Conservation (phyloP, 345 rosid genomes). For the Sonneratia alba region DNA sequence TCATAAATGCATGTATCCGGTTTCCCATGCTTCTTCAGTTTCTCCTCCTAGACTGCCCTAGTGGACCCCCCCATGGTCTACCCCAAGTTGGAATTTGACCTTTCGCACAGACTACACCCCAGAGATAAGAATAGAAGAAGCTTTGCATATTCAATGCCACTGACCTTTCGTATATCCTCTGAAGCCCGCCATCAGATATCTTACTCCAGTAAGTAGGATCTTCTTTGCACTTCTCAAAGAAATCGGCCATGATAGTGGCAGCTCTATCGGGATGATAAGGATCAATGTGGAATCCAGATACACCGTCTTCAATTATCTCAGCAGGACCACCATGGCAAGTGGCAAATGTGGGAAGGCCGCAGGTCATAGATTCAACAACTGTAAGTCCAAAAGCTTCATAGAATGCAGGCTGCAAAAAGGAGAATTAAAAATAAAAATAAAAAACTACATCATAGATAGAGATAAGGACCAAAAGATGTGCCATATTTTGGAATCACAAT, state of each 20-base stretch:
- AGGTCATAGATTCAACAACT: slow-evolving; percentile 97
- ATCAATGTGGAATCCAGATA: slow-evolving; percentile 89
- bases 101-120: neutral
- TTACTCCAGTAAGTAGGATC: slow-evolving; percentile 72
- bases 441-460: neutral
- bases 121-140: neutral
- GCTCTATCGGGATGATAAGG: slow-evolving; percentile 90
- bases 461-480: neutral
- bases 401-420: slow-evolving; percentile 71
- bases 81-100: too few relatives aligned
- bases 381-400: slow-evolving; percentile 98
- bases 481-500: neutral
- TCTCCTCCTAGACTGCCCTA: too few relatives aligned
- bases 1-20: too few relatives aligned
- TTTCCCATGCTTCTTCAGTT: too few relatives aligned
- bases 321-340: slow-evolving; percentile 97
- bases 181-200: slow-evolving; percentile 65
- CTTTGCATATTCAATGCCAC: neutral
- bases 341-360: slow-evolving; percentile 93
- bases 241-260: slow-evolving; percentile 43
- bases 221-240: slow-evolving; percentile 64
- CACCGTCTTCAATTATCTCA: slow-evolving; percentile 75
- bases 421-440: neutral
- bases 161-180: slow-evolving; percentile 79
- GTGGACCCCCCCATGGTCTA: too few relatives aligned